A percentile compares a stretch with the other conserved stretches of the same genome.
Conservation (phyloP, 1,284 basidiomycete species). For the Chalciporus sp. region DNA sequence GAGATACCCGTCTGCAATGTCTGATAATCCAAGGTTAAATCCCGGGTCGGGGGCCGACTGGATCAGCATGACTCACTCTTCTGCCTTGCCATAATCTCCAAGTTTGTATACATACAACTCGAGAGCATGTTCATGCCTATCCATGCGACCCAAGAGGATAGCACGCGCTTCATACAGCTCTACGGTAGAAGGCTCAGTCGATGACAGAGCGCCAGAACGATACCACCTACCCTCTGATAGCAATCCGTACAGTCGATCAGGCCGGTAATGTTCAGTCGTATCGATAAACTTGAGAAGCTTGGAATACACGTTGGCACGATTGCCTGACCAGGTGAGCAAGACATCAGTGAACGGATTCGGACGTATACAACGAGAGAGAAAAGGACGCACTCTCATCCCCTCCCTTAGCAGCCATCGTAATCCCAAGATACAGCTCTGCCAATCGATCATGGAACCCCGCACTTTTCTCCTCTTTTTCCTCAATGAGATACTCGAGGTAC, state of each 20-base stretch:
- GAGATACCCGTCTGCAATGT: constrained; percentile 84
- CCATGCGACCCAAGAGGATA: constrained; percentile 85
- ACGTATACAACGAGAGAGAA: background rate
- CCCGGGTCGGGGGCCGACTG: background rate
- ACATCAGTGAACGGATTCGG: constrained; percentile 2
- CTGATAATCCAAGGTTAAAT: constrained; percentile 41
- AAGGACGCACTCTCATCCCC: constrained; percentile 53
- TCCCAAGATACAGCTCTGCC: constrained; percentile 80
- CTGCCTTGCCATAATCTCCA: constrained; percentile 82
- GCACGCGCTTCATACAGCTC: constrained; percentile 89
- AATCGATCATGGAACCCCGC: constrained; percentile 84
- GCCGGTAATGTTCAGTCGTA: constrained; percentile 69
- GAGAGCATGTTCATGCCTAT: constrained; percentile 90
- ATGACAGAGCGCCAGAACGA: background rate
- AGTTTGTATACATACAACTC: constrained; percentile 91
- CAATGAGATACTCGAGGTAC: constrained; percentile 89
- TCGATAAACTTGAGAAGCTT: constrained; percentile 82
- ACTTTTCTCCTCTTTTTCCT: constrained; percentile 69
- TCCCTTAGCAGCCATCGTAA: constrained; percentile 56
- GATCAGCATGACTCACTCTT: constrained; percentile 61
- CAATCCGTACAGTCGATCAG: constrained; percentile 79
- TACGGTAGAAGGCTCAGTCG: constrained; percentile 27
- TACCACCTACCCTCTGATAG: constrained; percentile 70
- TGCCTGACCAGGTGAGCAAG: constrained; percentile 34
- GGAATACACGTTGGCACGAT: constrained; percentile 52